Evolutionary conservation across 2,329 filamentous ascomycete genomes (phyloP).

Genomic region (Mariannaea sp.): DNA sequence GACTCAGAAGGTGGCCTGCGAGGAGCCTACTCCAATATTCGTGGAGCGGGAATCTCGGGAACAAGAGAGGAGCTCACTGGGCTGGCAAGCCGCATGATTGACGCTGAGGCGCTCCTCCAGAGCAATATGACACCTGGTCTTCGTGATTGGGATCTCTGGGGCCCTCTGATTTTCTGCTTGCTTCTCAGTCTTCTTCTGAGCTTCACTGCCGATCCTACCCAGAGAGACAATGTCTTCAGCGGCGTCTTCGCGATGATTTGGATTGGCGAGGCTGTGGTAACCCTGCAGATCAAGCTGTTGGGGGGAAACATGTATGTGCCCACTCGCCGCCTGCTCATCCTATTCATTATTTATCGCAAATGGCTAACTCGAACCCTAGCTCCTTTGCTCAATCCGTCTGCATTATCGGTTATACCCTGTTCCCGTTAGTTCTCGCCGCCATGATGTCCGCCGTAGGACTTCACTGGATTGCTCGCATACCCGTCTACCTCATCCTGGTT

Average conservation of each 20-base stretch:
- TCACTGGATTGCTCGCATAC: slow-evolving; percentile 80
- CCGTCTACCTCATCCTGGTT: slow-evolving; percentile 86
- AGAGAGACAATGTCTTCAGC: slow-evolving; percentile 89
- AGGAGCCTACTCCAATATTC: slow-evolving; percentile 65
- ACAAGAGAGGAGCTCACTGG: slow-evolving; percentile 66
- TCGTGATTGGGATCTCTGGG: slow-evolving; percentile 98
- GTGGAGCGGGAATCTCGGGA: slow-evolving; percentile 61
- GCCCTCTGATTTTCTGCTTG: slow-evolving; percentile 91
- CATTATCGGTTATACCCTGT: slow-evolving; percentile 97
- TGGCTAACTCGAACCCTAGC: slow-evolving; percentile 53
- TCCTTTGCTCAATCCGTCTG: slow-evolving; percentile 98
- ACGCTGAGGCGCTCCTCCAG: slow-evolving; percentile 65
- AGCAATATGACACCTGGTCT: slow-evolving; percentile 86
- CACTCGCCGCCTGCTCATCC: neutral
- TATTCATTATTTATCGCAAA: neutral
- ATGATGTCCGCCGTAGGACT: slow-evolving; percentile 83
- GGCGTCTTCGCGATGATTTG: slow-evolving; percentile 97
- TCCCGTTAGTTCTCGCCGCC: slow-evolving; percentile 92
- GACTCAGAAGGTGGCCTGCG: slow-evolving; percentile 59
- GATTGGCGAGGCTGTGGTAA: slow-evolving; percentile 95
- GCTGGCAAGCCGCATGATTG: slow-evolving; percentile 65
- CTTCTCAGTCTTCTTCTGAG: slow-evolving; percentile 87
- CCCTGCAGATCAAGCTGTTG: slow-evolving; percentile 94
- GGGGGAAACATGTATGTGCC: slow-evolving; percentile 91
- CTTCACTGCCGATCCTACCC: slow-evolving; percentile 75